Conservation (phyloP, 2,329 filamentous ascomycete genomes). For the Helotiales sp. region DNA sequence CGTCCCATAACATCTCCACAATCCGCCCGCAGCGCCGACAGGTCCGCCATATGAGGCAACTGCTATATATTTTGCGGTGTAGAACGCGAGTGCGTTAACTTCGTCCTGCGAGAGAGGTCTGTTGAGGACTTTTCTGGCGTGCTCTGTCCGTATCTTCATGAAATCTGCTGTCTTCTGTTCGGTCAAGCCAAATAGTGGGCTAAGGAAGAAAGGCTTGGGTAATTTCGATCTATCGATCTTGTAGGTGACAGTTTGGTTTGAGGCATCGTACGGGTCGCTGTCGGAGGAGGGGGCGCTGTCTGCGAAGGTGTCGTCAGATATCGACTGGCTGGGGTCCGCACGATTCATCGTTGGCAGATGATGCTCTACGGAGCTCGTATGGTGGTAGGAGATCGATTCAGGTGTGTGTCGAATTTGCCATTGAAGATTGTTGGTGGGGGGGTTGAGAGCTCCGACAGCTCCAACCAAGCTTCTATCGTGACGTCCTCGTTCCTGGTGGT, state of each 20-base stretch:
- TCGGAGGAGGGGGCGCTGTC: slow-evolving; percentile 30
- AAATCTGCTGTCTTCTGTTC: slow-evolving; percentile 7
- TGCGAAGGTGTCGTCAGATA: slow-evolving; percentile 16
- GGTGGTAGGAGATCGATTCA: neutral
- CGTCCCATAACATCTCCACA: slow-evolving; percentile 27
- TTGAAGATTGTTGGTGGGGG: neutral
- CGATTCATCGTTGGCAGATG: slow-evolving; percentile 26
- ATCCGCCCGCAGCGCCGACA: slow-evolving; percentile 26
- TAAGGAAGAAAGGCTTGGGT: slow-evolving; percentile 30
- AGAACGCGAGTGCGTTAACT: slow-evolving; percentile 29
- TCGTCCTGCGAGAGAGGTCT: slow-evolving; percentile 30
- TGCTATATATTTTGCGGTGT: slow-evolving; percentile 28
- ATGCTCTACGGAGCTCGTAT: neutral
- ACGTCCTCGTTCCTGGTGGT: slow-evolving; percentile 13
- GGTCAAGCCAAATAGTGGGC: slow-evolving; percentile 26
- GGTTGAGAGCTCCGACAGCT: neutral
- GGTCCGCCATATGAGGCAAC: slow-evolving; percentile 29
- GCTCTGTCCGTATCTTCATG: slow-evolving; percentile 3
- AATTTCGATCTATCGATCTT: slow-evolving; percentile 22
- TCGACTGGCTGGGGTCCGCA: slow-evolving; percentile 23
- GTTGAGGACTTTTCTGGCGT: slow-evolving; percentile 13
- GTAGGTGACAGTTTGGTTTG: slow-evolving; percentile 7
- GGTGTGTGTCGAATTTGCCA: neutral
- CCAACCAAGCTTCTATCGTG: slow-evolving; percentile 10
- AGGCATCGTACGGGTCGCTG: slow-evolving; percentile 26